Base-by-base conservation (phyloP, 2,329 filamentous ascomycete genomes). In the Diplocarpon mali region DNA sequence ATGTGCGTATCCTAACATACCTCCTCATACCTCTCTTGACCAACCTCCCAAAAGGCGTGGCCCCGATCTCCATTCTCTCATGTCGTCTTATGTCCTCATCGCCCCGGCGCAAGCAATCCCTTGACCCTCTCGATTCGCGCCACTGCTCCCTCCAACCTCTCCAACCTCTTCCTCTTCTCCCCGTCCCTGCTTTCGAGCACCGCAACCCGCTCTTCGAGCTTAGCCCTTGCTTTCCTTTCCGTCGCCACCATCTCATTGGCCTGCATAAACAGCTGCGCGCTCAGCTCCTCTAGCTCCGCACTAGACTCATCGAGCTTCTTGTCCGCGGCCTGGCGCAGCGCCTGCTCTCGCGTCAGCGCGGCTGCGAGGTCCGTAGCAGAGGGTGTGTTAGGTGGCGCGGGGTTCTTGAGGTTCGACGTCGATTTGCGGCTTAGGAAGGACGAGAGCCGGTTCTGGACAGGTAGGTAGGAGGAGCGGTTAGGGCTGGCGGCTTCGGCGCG, bases 171-270 rank as follows among this genome's bases (percentile, higher is more conserved):
- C 56, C 72, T 70, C 69, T 87, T 86, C 53, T 88, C 83, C 38
- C 61, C 64, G 47, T 90, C 85, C 48, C 84, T 69, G 55, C 70
- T 67, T 65, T 89, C 84, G 16, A 92, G 65, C 56, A 79, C 69
- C 47, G 69, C 73, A 7, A 92, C 73, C 32, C 83, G 68, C 60
- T 83, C 78, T 65, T 88, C 83, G 17, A 92, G 69, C 57, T 72
- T 75, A 5, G 82, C 83, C 47, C 83, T 68, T 29, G 81, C 82
- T 45, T 77, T 73, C 35, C 85, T 69, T 68, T 92, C 85, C 14
- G 73, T 70, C 2, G 85, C 84, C 15, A 92, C 85, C 85, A 92
- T 92, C 65, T 88, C 79, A 62, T 92, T 92, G 41, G 85, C 85
- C 67, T 89, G 80, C 65, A 85, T 79, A 62, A 92, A 92, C 43